These are phyloP conservation scores for Lactarius trivialis DNA, from an alignment of 768 basidiomycete genomes.

Conservation along the genomic window DNA sequence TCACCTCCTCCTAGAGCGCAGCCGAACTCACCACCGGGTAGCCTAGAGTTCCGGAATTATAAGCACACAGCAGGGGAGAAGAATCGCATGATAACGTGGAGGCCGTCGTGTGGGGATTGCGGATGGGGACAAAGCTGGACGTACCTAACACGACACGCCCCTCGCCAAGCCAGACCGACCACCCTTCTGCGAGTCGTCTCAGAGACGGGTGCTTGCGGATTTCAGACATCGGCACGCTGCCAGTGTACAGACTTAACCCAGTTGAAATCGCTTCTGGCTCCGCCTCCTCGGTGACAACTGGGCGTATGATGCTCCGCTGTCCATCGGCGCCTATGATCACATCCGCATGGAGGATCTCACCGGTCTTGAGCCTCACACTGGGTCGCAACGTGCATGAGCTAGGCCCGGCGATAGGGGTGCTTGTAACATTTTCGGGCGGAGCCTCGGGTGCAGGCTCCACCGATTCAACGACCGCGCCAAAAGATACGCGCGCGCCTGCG, in stretches of 20 bases:
- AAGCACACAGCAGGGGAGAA: neutral
- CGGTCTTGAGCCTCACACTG: conserved; percentile 23
- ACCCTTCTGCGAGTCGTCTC: conserved; percentile 16
- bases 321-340: conserved; percentile 29
- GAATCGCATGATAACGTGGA: neutral
- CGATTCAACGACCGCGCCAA: conserved; percentile 14
- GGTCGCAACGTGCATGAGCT: conserved; percentile 16
- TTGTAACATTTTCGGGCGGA: neutral
- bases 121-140: neutral
- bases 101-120: neutral
- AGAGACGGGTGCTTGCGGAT: conserved; percentile 11
- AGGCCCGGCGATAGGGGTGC: conserved; percentile 8
- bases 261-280: conserved; percentile 20
- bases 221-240: conserved; percentile 15
- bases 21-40: conserved; percentile 16
- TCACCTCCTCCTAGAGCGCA: neutral
- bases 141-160: conserved; percentile 3
- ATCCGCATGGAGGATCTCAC: conserved; percentile 26
- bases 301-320: conserved; percentile 22
- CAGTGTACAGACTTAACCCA: conserved; percentile 26
- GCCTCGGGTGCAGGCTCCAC: conserved; percentile 12
- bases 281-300: conserved; percentile 30
- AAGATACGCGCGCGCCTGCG: conserved; percentile 18
- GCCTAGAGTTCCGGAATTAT: neutral
- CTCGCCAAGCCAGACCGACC: conserved; percentile 12